These are phyloP conservation scores for Zygnema circumcarinatum DNA, from an alignment of 139 green algal species.

Conservation along the genomic window DNA sequence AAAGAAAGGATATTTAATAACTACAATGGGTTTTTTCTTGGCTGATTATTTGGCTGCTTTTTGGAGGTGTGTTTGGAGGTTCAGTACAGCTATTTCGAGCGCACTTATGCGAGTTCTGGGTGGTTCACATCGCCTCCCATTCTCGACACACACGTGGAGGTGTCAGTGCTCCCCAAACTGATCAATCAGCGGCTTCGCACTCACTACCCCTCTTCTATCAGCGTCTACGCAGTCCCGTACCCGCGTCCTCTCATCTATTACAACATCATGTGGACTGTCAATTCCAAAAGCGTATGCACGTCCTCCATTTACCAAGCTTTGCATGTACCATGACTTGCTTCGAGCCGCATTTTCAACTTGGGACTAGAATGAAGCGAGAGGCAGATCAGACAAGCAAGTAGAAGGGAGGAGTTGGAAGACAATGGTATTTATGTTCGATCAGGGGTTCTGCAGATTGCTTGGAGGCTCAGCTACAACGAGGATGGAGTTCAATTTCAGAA, in stretches of 20 bases:
- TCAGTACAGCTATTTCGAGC: slow-evolving; percentile 22
- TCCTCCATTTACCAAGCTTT: background rate
- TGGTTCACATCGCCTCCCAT: slow-evolving; percentile 21
- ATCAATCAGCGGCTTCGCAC: background rate
- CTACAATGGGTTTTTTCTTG: too few relatives aligned
- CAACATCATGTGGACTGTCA: slow-evolving; percentile 21
- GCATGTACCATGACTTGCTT: too few relatives aligned
- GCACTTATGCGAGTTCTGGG: background rate
- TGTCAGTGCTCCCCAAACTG: slow-evolving; percentile 1
- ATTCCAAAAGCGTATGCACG: slow-evolving; percentile 3
- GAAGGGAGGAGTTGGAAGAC: too few relatives aligned
- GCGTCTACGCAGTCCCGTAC: slow-evolving; percentile 1
- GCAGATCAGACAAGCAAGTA: too few relatives aligned
- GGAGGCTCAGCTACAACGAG: slow-evolving; percentile 11
- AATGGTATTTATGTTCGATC: too few relatives aligned
- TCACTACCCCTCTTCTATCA: slow-evolving; percentile 12
- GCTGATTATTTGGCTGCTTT: slow-evolving; percentile 17
- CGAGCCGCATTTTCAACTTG: too few relatives aligned
- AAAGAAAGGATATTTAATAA: too few relatives aligned
- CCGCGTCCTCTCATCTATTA: slow-evolving; percentile 17
- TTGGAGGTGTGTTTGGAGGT: background rate
- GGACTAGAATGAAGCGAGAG: too few relatives aligned
- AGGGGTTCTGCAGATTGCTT: slow-evolving; percentile 2
- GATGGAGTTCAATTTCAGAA: slow-evolving; percentile 15
- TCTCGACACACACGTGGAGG: slow-evolving; percentile 23